A percentile compares a stretch with the other conserved stretches of the same genome.
These are phyloP conservation scores for Solanum arcanum DNA, from an alignment of 257 asterid species.

Conservation along the genomic window DNA sequence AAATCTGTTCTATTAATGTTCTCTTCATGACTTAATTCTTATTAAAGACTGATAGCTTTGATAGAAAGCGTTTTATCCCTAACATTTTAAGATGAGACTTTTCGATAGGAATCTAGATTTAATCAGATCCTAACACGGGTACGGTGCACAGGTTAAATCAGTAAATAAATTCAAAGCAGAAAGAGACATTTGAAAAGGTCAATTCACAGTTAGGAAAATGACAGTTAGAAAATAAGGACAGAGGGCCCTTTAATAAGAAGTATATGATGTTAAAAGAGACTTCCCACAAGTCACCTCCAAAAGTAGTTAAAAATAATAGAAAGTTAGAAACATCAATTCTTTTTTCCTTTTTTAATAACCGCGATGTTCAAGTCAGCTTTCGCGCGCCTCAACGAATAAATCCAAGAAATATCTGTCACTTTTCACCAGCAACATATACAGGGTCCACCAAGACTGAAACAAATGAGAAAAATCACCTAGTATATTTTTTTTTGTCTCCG, in stretches of 20 bases:
- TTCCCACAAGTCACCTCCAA: conserved; percentile 16
- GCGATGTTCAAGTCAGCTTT: background rate
- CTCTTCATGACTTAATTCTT: background rate
- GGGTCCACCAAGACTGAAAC: background rate
- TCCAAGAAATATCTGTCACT: fast-evolving
- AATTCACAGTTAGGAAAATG: conserved; percentile 29
- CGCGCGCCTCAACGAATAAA: fast-evolving
- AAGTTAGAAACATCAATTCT: conserved; percentile 29
- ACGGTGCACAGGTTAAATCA: background rate
- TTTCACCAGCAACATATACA: background rate
- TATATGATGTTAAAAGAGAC: conserved; percentile 5
- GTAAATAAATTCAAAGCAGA: conserved; percentile 4
- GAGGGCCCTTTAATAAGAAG: background rate
- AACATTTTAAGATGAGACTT: fast-evolving
- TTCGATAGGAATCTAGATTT: background rate
- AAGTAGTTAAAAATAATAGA: conserved; percentile 30
- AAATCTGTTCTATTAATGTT: background rate
- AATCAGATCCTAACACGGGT: fast-evolving
- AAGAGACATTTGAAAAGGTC: conserved; percentile 29
- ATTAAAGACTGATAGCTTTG: background rate
- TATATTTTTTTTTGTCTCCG: background rate
- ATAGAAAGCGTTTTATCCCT: background rate
- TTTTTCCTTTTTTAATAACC: background rate
- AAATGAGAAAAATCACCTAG: too few species aligned
- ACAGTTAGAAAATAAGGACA: conserved; percentile 12